Conservation (phyloP, 2,329 filamentous ascomycete species). For the Gnomoniopsis sp. region DNA sequence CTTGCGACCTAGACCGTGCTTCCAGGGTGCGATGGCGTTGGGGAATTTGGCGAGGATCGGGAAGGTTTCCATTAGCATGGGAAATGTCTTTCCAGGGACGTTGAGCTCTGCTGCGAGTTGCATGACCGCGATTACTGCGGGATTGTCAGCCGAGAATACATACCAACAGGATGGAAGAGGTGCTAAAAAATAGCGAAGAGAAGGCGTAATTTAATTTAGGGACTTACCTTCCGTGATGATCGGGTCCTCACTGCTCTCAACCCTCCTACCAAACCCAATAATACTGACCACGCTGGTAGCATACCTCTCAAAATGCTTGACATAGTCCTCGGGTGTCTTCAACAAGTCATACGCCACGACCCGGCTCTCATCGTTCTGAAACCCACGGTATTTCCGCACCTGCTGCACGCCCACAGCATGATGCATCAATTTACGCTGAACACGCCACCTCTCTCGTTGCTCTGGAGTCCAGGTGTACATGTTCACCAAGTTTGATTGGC, state of each 20-base stretch:
- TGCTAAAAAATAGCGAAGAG: not conserved
- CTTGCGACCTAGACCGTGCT: constrained; percentile 44
- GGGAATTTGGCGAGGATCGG: constrained; percentile 46
- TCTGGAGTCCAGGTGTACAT: constrained; percentile 37
- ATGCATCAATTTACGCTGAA: constrained; percentile 49
- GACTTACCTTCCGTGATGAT: constrained; percentile 47
- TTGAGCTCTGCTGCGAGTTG: constrained; percentile 55
- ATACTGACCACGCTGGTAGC: constrained; percentile 53
- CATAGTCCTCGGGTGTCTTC: constrained; percentile 40
- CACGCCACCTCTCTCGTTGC: constrained; percentile 40
- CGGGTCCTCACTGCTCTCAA: constrained; percentile 47
- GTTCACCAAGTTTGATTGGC: constrained; percentile 40
- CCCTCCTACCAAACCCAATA: constrained; percentile 54
- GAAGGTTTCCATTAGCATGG: constrained; percentile 56
- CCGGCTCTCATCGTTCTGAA: constrained; percentile 58
- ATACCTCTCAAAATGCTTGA: constrained; percentile 50
- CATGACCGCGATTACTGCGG: constrained; percentile 50
- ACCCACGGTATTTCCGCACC: constrained; percentile 47
- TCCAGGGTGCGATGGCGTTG: constrained; percentile 46
- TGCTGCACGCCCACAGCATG: constrained; percentile 52
- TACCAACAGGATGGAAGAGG: not conserved
- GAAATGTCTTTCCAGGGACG: constrained; percentile 50
- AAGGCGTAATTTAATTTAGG: not conserved
- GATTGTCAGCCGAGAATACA: not conserved
- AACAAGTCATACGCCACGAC: constrained; percentile 50